phyloP scores from a whole-genome alignment of 2,329 filamentous ascomycete species.

The Orbilia ellipsospora region DNA sequence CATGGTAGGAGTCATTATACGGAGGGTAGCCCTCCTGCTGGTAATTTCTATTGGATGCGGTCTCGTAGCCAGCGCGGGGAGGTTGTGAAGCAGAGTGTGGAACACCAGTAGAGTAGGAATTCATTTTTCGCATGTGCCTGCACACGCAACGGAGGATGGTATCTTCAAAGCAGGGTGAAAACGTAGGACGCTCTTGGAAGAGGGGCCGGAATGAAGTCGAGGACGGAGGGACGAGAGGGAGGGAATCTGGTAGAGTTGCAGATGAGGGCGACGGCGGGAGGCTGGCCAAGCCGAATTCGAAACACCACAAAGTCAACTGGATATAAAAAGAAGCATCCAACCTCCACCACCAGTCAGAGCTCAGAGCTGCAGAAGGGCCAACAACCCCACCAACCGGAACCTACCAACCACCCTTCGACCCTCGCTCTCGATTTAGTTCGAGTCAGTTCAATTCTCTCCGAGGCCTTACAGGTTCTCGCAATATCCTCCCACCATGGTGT shows the following conservation, averaged over 20 bases:
- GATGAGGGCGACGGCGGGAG: not conserved
- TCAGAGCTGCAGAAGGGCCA: no score
- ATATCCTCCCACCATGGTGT: constrained; percentile 21
- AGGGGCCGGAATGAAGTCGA: not conserved
- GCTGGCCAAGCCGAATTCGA: constrained; percentile 6
- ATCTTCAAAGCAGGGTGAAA: not conserved
- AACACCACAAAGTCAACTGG: constrained; percentile 5
- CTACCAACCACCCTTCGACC: not conserved
- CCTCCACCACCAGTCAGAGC: not conserved
- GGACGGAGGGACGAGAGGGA: not conserved
- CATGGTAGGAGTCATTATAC: constrained; percentile 26
- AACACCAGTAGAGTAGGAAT: constrained; percentile 1
- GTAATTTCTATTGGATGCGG: constrained; percentile 22
- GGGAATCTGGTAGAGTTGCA: not conserved
- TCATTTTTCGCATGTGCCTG: constrained; percentile 26
- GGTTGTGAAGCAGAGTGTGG: constrained; percentile 2
- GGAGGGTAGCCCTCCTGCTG: constrained; percentile 23
- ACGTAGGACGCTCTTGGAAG: not conserved
- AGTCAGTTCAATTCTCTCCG: not conserved
- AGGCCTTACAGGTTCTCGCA: not conserved
- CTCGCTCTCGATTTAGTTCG: no score
- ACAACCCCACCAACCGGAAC: not conserved
- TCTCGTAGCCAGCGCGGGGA: constrained; percentile 1
- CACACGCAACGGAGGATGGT: constrained; percentile 6
- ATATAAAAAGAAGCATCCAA: constrained; percentile 13